These are phyloP conservation scores for Trichoderma gracile DNA, from an alignment of 2,329 filamentous ascomycete genomes.

Conservation along the genomic window DNA sequence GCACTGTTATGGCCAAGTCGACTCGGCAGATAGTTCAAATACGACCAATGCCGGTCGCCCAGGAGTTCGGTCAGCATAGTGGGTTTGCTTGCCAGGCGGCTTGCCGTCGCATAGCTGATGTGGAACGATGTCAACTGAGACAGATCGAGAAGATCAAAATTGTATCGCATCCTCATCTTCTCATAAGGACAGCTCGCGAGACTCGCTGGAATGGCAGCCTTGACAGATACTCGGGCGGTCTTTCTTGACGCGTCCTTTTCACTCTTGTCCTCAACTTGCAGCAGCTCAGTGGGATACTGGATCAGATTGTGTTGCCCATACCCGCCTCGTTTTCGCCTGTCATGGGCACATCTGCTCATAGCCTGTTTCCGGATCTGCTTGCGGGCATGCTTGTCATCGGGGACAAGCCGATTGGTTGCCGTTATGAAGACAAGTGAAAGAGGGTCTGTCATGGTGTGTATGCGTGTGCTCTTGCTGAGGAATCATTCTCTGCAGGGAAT, in stretches of 20 bases:
- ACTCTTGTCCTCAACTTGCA: neutral
- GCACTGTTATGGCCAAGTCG: constrained; percentile 17
- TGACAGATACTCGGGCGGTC: neutral
- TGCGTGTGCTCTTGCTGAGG: neutral
- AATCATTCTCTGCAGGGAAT: neutral
- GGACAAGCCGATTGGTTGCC: constrained; percentile 11
- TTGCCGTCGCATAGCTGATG: constrained; percentile 19
- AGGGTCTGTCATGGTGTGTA: neutral
- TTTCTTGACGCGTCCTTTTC: neutral
- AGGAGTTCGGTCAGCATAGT: constrained; percentile 14
- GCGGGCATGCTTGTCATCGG: constrained; percentile 19
- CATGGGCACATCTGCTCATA: constrained; percentile 14
- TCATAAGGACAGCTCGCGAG: constrained; percentile 8
- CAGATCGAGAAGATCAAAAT: constrained; percentile 20
- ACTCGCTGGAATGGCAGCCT: neutral
- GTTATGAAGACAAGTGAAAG: constrained; percentile 16
- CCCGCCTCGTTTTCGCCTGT: constrained; percentile 12
- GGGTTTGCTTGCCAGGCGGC: constrained; percentile 11
- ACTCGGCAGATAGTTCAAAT: constrained; percentile 18
- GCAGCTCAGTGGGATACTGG: neutral
- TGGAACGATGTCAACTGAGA: constrained; percentile 20
- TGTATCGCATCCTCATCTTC: constrained; percentile 16
- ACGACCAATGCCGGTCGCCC: constrained; percentile 12
- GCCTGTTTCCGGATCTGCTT: constrained; percentile 20
- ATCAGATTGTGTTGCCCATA: constrained; percentile 22